Evolutionary conservation across 2,329 filamentous ascomycete species (phyloP).

Genomic region (Verticillium alfalfae): DNA sequence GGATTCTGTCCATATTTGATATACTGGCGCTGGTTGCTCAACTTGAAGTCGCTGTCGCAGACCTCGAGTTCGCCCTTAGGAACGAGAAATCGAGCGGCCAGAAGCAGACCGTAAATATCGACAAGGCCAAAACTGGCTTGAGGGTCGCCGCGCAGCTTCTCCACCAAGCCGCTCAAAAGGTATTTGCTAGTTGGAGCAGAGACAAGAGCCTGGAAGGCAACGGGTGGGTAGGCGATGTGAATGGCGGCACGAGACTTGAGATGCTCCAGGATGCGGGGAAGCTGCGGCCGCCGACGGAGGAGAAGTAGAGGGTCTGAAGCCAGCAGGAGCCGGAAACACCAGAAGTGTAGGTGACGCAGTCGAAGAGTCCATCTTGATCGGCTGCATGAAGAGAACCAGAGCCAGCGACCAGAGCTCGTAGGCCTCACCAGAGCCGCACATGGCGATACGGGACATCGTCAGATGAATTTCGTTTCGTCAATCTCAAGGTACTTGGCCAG

Average conservation of each 20-base stretch:
- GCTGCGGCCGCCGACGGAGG: constrained; percentile 65
- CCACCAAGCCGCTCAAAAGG: constrained; percentile 79
- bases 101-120: constrained; percentile 82
- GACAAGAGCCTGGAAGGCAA: constrained; percentile 74
- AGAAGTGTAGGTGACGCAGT: constrained; percentile 91
- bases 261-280: constrained; percentile 72
- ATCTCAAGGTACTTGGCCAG: constrained; percentile 79
- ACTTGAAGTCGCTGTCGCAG: constrained; percentile 74
- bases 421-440: constrained; percentile 88
- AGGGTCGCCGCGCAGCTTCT: constrained; percentile 81
- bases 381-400: constrained; percentile 81
- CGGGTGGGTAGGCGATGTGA: constrained; percentile 89
- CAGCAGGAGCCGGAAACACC: constrained; percentile 96
- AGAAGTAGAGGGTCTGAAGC: constrained; percentile 85
- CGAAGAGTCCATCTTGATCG: constrained; percentile 82
- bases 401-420: constrained; percentile 85
- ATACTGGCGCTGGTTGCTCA: constrained; percentile 79
- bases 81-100: constrained; percentile 80
- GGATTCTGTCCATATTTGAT: constrained; percentile 75
- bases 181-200: constrained; percentile 90
- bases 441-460: constrained; percentile 93
- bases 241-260: constrained; percentile 78
- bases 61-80: constrained; percentile 78
- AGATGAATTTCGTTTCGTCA: constrained; percentile 74
- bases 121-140: constrained; percentile 83